Conservation (phyloP, 2,329 filamentous ascomycete species). For the Fusarium palustre region DNA sequence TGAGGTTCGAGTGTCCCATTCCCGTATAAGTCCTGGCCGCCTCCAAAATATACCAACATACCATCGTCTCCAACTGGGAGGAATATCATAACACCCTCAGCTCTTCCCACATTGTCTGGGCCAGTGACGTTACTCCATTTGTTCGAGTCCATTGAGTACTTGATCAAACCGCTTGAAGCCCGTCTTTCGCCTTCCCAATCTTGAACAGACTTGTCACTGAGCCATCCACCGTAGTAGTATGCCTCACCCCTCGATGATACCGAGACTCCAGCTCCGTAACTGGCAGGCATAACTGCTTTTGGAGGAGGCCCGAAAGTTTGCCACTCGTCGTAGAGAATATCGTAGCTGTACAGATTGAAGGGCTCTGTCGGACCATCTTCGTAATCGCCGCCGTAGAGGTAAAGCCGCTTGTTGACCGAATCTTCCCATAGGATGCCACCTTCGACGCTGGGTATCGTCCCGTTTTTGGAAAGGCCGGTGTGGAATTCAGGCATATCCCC, state of each 20-base stretch:
- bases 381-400: slow-evolving; percentile 9
- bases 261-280: slow-evolving; percentile 10
- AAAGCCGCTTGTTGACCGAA: slow-evolving; percentile 12
- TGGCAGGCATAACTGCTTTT: not conserved
- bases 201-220: not conserved
- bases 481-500: slow-evolving; percentile 3
- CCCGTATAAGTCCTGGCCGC: not conserved
- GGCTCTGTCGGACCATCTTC: not conserved
- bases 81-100: not conserved
- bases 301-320: not conserved
- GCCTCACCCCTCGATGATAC: slow-evolving; percentile 5
- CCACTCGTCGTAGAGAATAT: slow-evolving; percentile 12
- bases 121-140: not conserved
- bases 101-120: not conserved
- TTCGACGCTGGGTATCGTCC: slow-evolving; percentile 6
- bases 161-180: slow-evolving; percentile 4
- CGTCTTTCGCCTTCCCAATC: not conserved
- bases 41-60: slow-evolving; percentile 11
- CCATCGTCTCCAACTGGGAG: slow-evolving; percentile 1
- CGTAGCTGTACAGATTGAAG: slow-evolving; percentile 11
- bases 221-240: slow-evolving; percentile 12
- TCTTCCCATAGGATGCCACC: slow-evolving; percentile 16
- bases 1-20: slow-evolving; percentile 1
- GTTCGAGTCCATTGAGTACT: slow-evolving; percentile 10
- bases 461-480: slow-evolving; percentile 4